These are phyloP conservation scores for Fistulifera solaris DNA, from an alignment of 108 stramenopile genomes.

Conservation along the genomic window DNA sequence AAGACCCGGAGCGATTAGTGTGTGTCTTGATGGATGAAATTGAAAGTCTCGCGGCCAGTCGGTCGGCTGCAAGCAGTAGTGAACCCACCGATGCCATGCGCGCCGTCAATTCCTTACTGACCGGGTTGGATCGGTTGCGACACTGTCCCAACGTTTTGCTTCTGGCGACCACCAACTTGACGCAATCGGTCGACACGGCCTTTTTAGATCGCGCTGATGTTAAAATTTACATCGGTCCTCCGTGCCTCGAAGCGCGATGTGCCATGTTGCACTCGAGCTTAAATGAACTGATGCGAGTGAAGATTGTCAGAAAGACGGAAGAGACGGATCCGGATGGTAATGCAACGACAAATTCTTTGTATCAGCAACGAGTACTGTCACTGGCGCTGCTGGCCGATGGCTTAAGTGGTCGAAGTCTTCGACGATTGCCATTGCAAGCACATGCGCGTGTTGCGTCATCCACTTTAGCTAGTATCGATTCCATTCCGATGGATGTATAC, in stretches of 20 bases:
- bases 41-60: conserved; percentile 50
- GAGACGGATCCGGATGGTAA: background rate
- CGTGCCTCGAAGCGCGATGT: conserved; percentile 44
- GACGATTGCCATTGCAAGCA: conserved; percentile 37
- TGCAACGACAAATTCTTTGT: background rate
- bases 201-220: conserved; percentile 83
- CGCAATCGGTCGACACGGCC: conserved; percentile 59
- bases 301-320: conserved; percentile 24
- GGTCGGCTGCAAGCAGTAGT: conserved; percentile 14
- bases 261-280: conserved; percentile 56
- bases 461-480: background rate
- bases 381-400: conserved; percentile 21
- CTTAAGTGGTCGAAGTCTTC: conserved; percentile 41
- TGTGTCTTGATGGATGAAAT: conserved; percentile 77
- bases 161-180: conserved; percentile 74
- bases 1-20: conserved; percentile 53
- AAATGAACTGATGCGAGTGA: conserved; percentile 50
- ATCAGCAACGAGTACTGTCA: background rate
- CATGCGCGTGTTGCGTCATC: conserved; percentile 24
- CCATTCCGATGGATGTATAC: conserved; percentile 5
- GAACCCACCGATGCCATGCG: conserved; percentile 67
- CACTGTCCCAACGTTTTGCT: conserved; percentile 67
- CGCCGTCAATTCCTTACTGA: conserved; percentile 68
- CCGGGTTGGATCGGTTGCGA: conserved; percentile 61
- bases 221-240: conserved; percentile 51